phyloP scores from a whole-genome alignment of 371 early-diverging fungal genomes.

The Mucor irregularis region DNA sequence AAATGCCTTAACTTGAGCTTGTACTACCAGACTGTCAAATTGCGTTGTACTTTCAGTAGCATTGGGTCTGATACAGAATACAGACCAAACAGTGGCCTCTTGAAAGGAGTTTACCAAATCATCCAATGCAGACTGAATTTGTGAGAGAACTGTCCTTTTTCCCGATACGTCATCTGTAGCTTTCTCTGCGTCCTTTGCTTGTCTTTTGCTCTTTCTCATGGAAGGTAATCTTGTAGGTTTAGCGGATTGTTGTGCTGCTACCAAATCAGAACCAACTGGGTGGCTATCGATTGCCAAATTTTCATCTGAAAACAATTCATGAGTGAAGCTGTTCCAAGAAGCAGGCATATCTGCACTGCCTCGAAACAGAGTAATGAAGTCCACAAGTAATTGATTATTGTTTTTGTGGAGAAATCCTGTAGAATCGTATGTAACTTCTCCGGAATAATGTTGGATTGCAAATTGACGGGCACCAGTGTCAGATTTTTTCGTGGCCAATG shows the following conservation, averaged over 20 bases:
- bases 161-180: not conserved
- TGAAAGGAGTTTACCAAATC: slow-evolving; percentile 76
- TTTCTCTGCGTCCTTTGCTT: not conserved
- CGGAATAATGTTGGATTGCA: slow-evolving; percentile 74
- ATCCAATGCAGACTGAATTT: slow-evolving; percentile 69
- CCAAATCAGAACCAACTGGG: slow-evolving; percentile 50
- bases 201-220: slow-evolving; percentile 11
- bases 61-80: slow-evolving; percentile 76
- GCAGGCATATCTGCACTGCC: slow-evolving; percentile 40
- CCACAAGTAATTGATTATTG: slow-evolving; percentile 64
- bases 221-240: slow-evolving; percentile 39
- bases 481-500: slow-evolving; percentile 12
- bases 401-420: slow-evolving; percentile 69
- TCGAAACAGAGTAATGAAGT: slow-evolving; percentile 76
- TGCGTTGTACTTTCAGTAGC: slow-evolving; percentile 51
- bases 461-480: slow-evolving; percentile 49
- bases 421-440: slow-evolving; percentile 68
- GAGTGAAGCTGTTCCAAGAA: slow-evolving; percentile 39
- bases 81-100: slow-evolving; percentile 81
- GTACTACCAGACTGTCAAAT: slow-evolving; percentile 56
- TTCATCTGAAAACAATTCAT: slow-evolving; percentile 23
- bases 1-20: slow-evolving; percentile 55
- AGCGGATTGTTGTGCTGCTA: slow-evolving; percentile 50
- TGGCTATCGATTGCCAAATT: slow-evolving; percentile 52
- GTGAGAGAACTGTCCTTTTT: slow-evolving; percentile 32